A percentile compares a stretch with the other conserved stretches of the same genome.
Evolutionary conservation across 768 basidiomycete genomes (phyloP).

Genomic region (Mycena latifolia): DNA sequence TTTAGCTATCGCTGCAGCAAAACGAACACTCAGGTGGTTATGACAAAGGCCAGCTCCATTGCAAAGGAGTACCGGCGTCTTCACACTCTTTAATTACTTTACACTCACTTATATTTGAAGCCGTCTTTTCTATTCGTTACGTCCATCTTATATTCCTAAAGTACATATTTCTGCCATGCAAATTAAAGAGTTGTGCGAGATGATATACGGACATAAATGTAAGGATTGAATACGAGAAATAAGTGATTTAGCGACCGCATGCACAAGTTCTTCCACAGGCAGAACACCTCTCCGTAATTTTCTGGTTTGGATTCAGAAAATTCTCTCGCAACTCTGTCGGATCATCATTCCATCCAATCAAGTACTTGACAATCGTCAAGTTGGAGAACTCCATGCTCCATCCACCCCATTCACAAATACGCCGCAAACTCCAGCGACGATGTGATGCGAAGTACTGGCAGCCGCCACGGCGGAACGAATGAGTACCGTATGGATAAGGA

Average conservation of each 20-base stretch:
- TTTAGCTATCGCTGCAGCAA: constrained; percentile 38
- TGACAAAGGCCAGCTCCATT: constrained; percentile 30
- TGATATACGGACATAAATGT: neutral
- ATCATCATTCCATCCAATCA: constrained; percentile 57
- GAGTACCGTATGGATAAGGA: constrained; percentile 52
- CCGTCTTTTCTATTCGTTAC: neutral
- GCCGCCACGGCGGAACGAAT: constrained; percentile 55
- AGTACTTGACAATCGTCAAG: constrained; percentile 56
- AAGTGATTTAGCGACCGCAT: constrained; percentile 34
- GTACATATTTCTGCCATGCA: too few relatives aligned
- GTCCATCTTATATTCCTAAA: too few relatives aligned
- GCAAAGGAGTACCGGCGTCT: constrained; percentile 24
- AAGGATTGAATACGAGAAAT: neutral
- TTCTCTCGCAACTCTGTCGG: constrained; percentile 47
- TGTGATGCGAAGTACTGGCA: constrained; percentile 53
- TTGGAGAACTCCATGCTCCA: constrained; percentile 56
- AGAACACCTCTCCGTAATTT: constrained; percentile 40
- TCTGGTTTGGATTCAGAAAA: constrained; percentile 49
- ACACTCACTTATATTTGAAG: neutral
- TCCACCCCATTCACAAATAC: constrained; percentile 62
- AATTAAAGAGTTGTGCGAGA: neutral
- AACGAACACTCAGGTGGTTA: constrained; percentile 9
- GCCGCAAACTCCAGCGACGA: constrained; percentile 48
- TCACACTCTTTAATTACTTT: constrained; percentile 10
- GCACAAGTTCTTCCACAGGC: constrained; percentile 47